Conservation (phyloP, 805 yeast species). For the Candida maltosa region DNA sequence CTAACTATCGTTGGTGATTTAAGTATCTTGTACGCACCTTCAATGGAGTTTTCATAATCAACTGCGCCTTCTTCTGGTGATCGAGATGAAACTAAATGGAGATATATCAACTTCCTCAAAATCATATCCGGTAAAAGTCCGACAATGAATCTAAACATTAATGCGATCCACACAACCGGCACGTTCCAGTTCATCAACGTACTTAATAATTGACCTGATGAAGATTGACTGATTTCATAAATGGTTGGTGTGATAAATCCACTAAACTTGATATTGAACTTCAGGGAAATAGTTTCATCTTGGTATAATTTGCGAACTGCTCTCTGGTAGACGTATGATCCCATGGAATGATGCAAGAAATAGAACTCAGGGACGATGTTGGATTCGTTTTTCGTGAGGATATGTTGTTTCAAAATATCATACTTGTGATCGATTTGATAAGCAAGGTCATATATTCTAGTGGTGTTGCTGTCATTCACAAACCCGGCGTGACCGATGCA, state of each 20-base stretch:
- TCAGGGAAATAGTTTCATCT: conserved; percentile 19
- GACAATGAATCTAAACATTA: conserved; percentile 22
- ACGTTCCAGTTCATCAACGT: conserved; percentile 18
- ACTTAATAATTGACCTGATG: conserved; percentile 28
- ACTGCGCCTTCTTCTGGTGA: neutral
- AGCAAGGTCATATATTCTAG: conserved; percentile 37
- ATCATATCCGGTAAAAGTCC: conserved; percentile 1
- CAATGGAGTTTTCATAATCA: conserved; percentile 28
- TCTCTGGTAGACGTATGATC: conserved; percentile 61
- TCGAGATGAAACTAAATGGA: neutral
- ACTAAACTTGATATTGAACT: conserved; percentile 33
- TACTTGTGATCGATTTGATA: conserved; percentile 61
- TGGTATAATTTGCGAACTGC: conserved; percentile 30
- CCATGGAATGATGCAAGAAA: conserved; percentile 70
- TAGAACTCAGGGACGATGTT: conserved; percentile 31
- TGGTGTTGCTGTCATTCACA: conserved; percentile 22
- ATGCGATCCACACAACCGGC: conserved; percentile 22
- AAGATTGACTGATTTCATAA: conserved; percentile 51
- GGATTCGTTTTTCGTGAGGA: conserved; percentile 10
- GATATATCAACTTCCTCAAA: neutral
- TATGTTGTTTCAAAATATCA: conserved; percentile 40
- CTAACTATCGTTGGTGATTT: conserved; percentile 41
- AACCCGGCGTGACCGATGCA: conserved; percentile 69
- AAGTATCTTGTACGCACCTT: conserved; percentile 42
- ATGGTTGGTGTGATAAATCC: conserved; percentile 74